A percentile compares a stretch with the other conserved stretches of the same genome.
These are phyloP conservation scores for Cadophora sp. DNA, from an alignment of 2,329 filamentous ascomycete genomes.

Conservation along the genomic window DNA sequence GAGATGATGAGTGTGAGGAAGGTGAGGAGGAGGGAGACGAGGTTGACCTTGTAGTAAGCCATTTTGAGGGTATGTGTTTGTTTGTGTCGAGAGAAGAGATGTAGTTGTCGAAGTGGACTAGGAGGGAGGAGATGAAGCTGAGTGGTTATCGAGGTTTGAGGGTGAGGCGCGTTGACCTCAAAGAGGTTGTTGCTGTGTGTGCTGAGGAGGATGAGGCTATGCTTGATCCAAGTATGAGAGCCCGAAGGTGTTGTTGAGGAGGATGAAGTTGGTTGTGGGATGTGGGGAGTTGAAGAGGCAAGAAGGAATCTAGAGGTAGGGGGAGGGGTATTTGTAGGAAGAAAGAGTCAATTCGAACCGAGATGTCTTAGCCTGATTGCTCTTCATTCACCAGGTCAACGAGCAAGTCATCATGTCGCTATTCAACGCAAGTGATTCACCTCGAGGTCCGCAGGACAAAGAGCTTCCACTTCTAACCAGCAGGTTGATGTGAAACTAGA, in stretches of 20 bases:
- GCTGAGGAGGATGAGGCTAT: background rate
- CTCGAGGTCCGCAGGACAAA: background rate
- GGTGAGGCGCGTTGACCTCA: background rate
- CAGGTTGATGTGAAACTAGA: too few relatives aligned
- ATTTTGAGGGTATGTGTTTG: background rate
- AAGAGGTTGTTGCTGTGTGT: background rate
- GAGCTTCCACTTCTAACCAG: too few relatives aligned
- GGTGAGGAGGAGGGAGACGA: background rate
- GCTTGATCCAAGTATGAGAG: background rate
- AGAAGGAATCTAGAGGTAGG: background rate
- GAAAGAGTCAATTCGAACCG: background rate
- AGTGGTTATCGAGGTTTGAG: background rate
- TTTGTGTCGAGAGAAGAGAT: background rate
- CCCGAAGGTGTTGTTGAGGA: background rate
- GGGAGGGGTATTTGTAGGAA: background rate
- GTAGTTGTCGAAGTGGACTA: too few relatives aligned
- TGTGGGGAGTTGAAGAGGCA: background rate
- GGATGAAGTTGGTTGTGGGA: background rate
- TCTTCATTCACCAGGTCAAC: background rate
- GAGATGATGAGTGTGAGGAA: background rate
- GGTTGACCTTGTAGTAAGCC: background rate
- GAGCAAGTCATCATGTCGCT: background rate
- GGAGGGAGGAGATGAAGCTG: background rate
- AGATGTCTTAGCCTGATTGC: background rate
- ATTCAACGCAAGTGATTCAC: background rate